Base-by-base conservation (phyloP, 768 basidiomycete genomes). In the Coprinopsis cinerea region DNA sequence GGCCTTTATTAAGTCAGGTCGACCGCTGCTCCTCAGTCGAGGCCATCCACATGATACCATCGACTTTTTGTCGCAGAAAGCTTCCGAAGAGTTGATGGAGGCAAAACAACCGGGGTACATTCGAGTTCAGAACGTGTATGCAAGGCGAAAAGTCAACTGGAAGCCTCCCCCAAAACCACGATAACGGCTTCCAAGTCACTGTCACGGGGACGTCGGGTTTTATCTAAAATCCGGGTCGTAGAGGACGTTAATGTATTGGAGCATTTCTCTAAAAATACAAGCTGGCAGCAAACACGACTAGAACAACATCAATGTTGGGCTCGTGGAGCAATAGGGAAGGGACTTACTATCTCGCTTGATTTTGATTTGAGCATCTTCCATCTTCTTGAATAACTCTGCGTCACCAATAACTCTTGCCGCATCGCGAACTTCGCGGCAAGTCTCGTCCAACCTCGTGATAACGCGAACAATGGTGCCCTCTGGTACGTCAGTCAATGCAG, bases 341-440 rank as follows among this genome's bases (percentile, higher is more conserved):
- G 17, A 81, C 92, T 76, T 66, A 93, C 92, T 95, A 64, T 98
- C 96, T 65, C 96, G 73, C 66, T 95, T 95, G 57, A 99, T 97
- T 66, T 86, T 87, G 34, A 82, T 78, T 61, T 97, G 94, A 0
- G 89, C 84, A 58, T 92, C 90, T 60, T 97, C 95, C 93, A 98
- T 96, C 65, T 98, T 98, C 67, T 88, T 88, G 77, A 97, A 96
- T 34, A 99, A 67, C 44, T 90, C 92, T 20, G 87, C 86, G 65
- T 98, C 96, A 2, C 96, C 96, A 46, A 98, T 96, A 32, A 98
- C 94, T 27, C 96, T 79, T 5, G 96, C 96, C 2, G 95, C 95
- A 65, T 99, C 96, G 58, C 95, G 69, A 4, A 99, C 93, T 67
- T 99, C 96, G 41, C 94, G 75, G 64, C 96, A 98, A 0, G 93